These are phyloP conservation scores for Penstemon barbatus DNA, from an alignment of 257 asterid genomes.

Conservation along the genomic window DNA sequence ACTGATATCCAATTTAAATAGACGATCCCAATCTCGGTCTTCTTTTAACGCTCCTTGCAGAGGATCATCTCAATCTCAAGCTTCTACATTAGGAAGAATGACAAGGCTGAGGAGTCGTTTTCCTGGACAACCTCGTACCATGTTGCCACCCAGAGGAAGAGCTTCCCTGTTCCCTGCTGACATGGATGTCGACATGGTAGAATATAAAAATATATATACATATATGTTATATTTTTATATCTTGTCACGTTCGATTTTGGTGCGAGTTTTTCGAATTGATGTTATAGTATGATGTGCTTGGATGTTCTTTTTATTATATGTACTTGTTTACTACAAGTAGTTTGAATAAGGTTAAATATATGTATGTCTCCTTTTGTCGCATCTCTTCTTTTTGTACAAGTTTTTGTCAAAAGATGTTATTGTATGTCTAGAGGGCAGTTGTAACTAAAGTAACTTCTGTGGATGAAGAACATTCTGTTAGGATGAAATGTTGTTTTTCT, in stretches of 20 bases:
- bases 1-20: conserved; percentile 33
- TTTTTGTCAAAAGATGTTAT: too few species aligned
- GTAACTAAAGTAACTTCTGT: too few species aligned
- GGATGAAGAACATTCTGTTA: too few species aligned
- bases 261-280: conserved; percentile 9
- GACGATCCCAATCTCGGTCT: conserved; percentile 52
- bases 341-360: too few species aligned
- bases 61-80: conserved; percentile 42
- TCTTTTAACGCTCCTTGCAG: conserved; percentile 44
- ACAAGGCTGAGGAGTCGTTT: conserved; percentile 68
- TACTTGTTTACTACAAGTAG: too few species aligned
- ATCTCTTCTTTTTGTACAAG: too few species aligned
- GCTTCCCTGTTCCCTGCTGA: conserved; percentile 62
- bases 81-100: conserved; percentile 51
- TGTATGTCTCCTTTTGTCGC: too few species aligned
- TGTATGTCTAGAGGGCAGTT: too few species aligned
- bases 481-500: too few species aligned
- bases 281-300: not conserved
- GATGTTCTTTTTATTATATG: too few species aligned
- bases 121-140: conserved; percentile 66
- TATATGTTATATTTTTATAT: conserved; percentile 16
- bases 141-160: conserved; percentile 47
- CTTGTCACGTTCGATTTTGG: conserved; percentile 5
- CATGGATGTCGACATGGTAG: conserved; percentile 87
- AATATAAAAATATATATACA: too few species aligned